Base-by-base conservation (phyloP, 768 basidiomycete genomes). In the Lactarius deliciosus region DNA sequence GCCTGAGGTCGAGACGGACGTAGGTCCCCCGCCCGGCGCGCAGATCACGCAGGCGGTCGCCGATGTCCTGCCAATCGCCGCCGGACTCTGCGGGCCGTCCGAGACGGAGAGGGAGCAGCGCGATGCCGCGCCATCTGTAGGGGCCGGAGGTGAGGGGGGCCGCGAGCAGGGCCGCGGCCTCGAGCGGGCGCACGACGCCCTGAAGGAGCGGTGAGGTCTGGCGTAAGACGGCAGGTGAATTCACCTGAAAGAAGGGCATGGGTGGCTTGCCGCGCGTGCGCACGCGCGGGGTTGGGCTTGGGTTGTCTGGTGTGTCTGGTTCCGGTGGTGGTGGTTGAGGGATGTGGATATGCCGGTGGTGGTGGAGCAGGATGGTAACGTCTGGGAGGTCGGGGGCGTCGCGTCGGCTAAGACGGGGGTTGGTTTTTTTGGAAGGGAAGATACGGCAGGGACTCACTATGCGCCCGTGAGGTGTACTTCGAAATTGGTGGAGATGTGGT, bases 391-490 rank as follows among this genome's bases (percentile, higher is more conserved):
- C 71, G 8, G 68, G 3, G 20, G 65, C 50, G 30, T 80, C 81
- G 45, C 87, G 83, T 20, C 87, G 85, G 69, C 87, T 86, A 38
- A 58, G 54, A 66, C 9, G 43, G 47, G 13, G 22, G 55, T 2
- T 36, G 3, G 22, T 61, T 18, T 25, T 16, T 41, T 7, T 30
- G 28, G 10, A 25, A 34, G 20, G 3, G 22, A 13, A 1, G n/a
- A 25, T 5, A 15, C 11, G n/a, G n/a, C 45, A 32, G 45, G 41
- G 11, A 75, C 88, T 73, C 72, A 89, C 88, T 87, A 85, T 75
- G 79, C 79, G 11, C 86, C 87, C 0, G 79, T 79, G n/a, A 86
- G 71, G 36, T 80, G 71, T 20, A 84, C 68, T 64, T 86, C 83
- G 68, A 81, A 85, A 55, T 79, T 81, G 22, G 78, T 72, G 43